These are phyloP conservation scores for Lipomyces lipofer DNA, from an alignment of 805 yeast genomes.

Conservation along the genomic window DNA sequence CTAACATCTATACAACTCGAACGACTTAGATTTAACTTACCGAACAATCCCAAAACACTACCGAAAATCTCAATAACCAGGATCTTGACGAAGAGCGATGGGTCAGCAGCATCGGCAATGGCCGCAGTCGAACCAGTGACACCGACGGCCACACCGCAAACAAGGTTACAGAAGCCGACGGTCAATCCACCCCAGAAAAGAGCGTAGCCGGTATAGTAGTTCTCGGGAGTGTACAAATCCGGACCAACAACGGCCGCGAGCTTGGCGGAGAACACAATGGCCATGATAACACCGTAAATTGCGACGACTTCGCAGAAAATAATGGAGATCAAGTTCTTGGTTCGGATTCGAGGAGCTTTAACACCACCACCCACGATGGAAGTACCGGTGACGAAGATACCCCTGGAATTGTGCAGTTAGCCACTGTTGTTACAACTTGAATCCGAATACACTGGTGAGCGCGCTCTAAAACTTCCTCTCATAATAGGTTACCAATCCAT, in stretches of 20 bases:
- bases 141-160: constrained; percentile 97
- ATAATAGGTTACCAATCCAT: not conserved
- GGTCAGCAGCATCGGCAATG: constrained; percentile 94
- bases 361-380: constrained; percentile 98
- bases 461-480: not conserved
- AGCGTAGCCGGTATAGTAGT: constrained; percentile 91
- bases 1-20: not conserved
- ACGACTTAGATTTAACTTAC: constrained; percentile 44
- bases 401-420: constrained; percentile 42
- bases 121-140: constrained; percentile 99
- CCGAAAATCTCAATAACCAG: constrained; percentile 97
- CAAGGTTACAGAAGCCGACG: constrained; percentile 87
- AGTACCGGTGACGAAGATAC: constrained; percentile 93
- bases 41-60: constrained; percentile 90
- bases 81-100: constrained; percentile 90
- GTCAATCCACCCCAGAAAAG: constrained; percentile 98
- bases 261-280: constrained; percentile 89
- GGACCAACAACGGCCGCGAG: constrained; percentile 63
- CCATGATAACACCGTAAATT: constrained; percentile 92
- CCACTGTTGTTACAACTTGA: too few relatives aligned
- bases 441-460: too few relatives aligned
- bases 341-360: constrained; percentile 94
- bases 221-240: constrained; percentile 70
- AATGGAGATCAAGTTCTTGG: constrained; percentile 89
- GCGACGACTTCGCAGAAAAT: constrained; percentile 99